Evolutionary conservation across 441 rosid species (phyloP), one percentile per base, ranked within the genome.

Genomic region (Geranium incanum): DNA sequence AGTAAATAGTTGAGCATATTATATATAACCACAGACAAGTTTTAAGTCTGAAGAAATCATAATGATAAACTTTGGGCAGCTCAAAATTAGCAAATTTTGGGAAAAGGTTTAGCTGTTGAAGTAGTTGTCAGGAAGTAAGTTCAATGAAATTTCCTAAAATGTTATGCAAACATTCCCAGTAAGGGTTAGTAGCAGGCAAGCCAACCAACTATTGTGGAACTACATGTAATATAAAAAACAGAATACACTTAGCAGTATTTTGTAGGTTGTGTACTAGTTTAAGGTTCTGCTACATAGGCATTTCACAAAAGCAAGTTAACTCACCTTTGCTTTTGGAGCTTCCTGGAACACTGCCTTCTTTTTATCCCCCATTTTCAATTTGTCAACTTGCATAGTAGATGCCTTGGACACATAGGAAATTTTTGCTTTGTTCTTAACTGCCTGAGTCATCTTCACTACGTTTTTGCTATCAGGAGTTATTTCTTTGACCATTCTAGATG

Each of bases 251-350:
- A 33, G 8, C 43, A 13, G 33, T 15, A 43, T 39, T 8, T 28
- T 12, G 43, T 37, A 19, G 21, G 21, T 66, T 12, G 39, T 33
- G 15, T 57, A 3, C 38, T 50, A 3, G 60, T 64, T 45, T 45
- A 15, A 48, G 36, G 13, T 57, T 7, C 23, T 21, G n/a, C 36
- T 9, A 69, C 4, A 67, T 45, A 0, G n/a, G 21, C 37, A 45
- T 23, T 28, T 38, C 6, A 43, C 11, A 69, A 33, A 50, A 63
- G 18, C 41, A 65, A 48, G 57, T 28, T 5, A 63, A 66, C 81
- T 77, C 45, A 81, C 86, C 86, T 84, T 83, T 13, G 79, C 66
- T 73, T 79, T 84, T 68, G 77, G 59, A 59, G 71, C 78, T 70
- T 81, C 72, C 48, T 50, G 71, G 45, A 21, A 9, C 38, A 68